A percentile compares a stretch with the other conserved stretches of the same genome.
Conservation (phyloP, 768 basidiomycete species). For the Hydnomerulius pinastri region DNA sequence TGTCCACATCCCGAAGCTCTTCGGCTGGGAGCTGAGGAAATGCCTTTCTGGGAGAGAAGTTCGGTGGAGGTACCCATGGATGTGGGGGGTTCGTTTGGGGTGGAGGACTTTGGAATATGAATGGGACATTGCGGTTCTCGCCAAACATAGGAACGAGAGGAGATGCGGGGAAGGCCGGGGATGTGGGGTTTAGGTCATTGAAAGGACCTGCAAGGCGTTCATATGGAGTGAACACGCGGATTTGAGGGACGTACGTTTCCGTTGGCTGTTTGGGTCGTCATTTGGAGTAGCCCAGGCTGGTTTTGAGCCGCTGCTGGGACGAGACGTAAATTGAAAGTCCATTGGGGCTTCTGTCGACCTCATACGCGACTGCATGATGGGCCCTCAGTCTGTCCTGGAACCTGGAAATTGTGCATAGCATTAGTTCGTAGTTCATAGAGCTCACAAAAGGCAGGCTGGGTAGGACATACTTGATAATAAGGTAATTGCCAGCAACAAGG, state of each 20-base stretch:
- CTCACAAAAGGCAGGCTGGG: not conserved
- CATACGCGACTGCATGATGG: constrained; percentile 26
- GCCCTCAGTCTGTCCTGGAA: not conserved
- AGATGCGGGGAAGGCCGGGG: constrained; percentile 36
- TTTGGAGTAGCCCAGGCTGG: constrained; percentile 55
- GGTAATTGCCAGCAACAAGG: not conserved
- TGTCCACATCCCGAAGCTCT: constrained; percentile 71
- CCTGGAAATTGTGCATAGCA: not conserved
- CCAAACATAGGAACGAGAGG: constrained; percentile 57
- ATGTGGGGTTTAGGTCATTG: constrained; percentile 42
- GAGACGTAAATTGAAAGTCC: constrained; percentile 86
- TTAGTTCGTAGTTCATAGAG: not conserved
- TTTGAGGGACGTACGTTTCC: constrained; percentile 59
- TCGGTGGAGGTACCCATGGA: constrained; percentile 67
- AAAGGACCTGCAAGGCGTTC: constrained; percentile 40
- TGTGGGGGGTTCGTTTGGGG: constrained; percentile 45
- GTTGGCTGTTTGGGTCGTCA: constrained; percentile 54
- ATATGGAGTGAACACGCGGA: constrained; percentile 24
- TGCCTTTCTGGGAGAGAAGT: constrained; percentile 59
- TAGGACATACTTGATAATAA: constrained; percentile 16
- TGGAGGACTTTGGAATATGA: constrained; percentile 63
- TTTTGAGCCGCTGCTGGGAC: constrained; percentile 50
- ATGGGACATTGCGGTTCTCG: constrained; percentile 66
- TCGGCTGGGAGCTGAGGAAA: constrained; percentile 47
- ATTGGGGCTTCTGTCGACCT: constrained; percentile 83